A percentile compares a stretch with the other conserved stretches of the same genome.
phyloP scores from a whole-genome alignment of 2,329 filamentous ascomycete species.

The Alternaria conjuncta region DNA sequence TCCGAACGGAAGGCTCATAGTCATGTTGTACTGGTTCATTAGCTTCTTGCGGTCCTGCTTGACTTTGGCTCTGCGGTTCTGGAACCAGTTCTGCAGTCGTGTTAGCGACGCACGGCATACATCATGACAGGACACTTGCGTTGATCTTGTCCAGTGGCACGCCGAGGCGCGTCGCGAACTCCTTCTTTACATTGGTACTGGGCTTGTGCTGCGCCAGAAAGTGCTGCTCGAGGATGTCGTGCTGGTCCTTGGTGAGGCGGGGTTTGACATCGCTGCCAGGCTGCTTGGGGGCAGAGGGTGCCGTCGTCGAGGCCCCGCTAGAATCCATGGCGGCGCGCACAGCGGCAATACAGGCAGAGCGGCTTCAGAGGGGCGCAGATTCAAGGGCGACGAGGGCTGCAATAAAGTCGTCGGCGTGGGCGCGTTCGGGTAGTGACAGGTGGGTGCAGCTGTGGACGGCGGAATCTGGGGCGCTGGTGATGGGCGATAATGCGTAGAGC shows the following conservation, averaged over 20 bases:
- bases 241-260: constrained; percentile 60
- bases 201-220: constrained; percentile 58
- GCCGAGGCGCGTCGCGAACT: constrained; percentile 55
- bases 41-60: constrained; percentile 61
- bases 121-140: constrained; percentile 45
- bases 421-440: constrained; percentile 10
- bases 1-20: constrained; percentile 38
- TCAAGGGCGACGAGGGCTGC: background rate
- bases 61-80: constrained; percentile 60
- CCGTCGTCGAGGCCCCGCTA: constrained; percentile 29
- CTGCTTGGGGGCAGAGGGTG: constrained; percentile 28
- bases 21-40: constrained; percentile 47
- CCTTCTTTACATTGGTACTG: constrained; percentile 58
- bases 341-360: constrained; percentile 20
- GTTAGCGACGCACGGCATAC: constrained; percentile 36
- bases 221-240: constrained; percentile 59
- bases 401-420: background rate
- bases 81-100: constrained; percentile 58
- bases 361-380: constrained; percentile 11
- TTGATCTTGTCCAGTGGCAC: constrained; percentile 62
- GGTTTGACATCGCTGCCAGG: constrained; percentile 56
- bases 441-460: background rate
- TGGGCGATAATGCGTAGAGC: constrained; percentile 18
- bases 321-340: constrained; percentile 39
- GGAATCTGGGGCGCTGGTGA: constrained; percentile 5